Conservation (phyloP, 2,329 filamentous ascomycete genomes). For the Clarireedia paspali region DNA sequence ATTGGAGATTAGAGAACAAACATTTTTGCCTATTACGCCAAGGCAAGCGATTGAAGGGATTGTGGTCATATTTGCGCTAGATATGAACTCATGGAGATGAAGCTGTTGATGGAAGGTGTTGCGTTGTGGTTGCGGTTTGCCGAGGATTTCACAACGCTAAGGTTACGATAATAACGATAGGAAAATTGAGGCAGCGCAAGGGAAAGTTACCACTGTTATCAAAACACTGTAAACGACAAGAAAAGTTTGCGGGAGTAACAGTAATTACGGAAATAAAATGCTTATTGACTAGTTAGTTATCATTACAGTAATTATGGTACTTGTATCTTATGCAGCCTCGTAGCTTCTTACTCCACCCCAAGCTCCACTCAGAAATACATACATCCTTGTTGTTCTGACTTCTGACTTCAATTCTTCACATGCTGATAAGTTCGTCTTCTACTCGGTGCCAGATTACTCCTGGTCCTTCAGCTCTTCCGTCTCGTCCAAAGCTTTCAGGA, state of each 20-base stretch:
- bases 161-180: too few relatives aligned
- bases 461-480: slow-evolving; percentile 39
- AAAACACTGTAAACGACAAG: too few relatives aligned
- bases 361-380: too few relatives aligned
- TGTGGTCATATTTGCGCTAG: slow-evolving; percentile 38
- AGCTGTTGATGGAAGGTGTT: slow-evolving; percentile 6
- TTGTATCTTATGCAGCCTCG: slow-evolving; percentile 12
- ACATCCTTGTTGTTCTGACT: too few relatives aligned
- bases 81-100: neutral
- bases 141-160: neutral
- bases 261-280: neutral
- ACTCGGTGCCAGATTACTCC: slow-evolving; percentile 12
- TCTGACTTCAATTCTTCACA: too few relatives aligned
- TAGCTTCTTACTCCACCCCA: slow-evolving; percentile 8
- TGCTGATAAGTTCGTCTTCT: neutral
- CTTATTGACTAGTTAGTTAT: neutral
- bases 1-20: slow-evolving; percentile 35
- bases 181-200: too few relatives aligned
- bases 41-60: slow-evolving; percentile 85
- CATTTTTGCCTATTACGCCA: slow-evolving; percentile 88
- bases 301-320: neutral
- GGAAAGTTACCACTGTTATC: too few relatives aligned
- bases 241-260: too few relatives aligned
- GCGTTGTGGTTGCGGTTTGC: neutral
- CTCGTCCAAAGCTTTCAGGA: slow-evolving; percentile 56